Percentiles rank a stretch among this genome's conserved stretches.
Conservation (phyloP, 2,329 filamentous ascomycete genomes). For the Apiospora koreana region DNA sequence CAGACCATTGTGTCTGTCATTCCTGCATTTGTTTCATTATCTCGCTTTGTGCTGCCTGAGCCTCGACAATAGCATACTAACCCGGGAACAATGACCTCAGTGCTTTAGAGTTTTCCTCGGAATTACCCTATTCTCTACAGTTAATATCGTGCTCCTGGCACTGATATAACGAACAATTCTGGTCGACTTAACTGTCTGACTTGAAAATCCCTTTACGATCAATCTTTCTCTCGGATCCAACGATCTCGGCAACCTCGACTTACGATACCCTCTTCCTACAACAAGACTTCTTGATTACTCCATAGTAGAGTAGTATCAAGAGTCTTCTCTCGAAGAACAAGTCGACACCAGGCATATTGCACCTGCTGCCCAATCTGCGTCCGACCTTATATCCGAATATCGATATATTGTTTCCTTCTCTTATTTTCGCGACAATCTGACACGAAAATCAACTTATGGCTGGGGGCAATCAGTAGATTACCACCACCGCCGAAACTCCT, state of each 20-base stretch:
- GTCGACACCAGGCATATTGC: not conserved
- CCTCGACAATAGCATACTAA: slow-evolving; percentile 14
- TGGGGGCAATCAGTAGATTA: slow-evolving; percentile 36
- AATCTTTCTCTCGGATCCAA: not conserved
- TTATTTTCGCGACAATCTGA: not conserved
- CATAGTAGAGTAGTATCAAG: not conserved
- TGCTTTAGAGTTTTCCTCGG: slow-evolving; percentile 15
- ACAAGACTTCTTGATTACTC: not conserved
- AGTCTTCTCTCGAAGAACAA: not conserved
- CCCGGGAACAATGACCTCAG: slow-evolving; percentile 14
- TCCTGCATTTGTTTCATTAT: not conserved
- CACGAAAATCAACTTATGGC: slow-evolving; percentile 35
- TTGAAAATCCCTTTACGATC: not conserved
- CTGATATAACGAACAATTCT: not conserved
- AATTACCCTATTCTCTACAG: slow-evolving; percentile 13
- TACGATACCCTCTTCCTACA: not conserved
- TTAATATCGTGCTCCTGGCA: slow-evolving; percentile 12
- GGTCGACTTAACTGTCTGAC: slow-evolving; percentile 14
- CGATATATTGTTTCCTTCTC: not conserved
- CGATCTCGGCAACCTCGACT: slow-evolving; percentile 1
- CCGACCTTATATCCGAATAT: not conserved
- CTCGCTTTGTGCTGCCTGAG: not conserved
- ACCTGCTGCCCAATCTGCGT: slow-evolving; percentile 5
- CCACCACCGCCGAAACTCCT: slow-evolving; percentile 18
- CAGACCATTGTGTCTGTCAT: slow-evolving; percentile 4